Percentiles rank a stretch among this genome's conserved stretches.
Evolutionary conservation across 2,329 filamentous ascomycete genomes (phyloP).

Genomic region (Monosporascus ibericus): DNA sequence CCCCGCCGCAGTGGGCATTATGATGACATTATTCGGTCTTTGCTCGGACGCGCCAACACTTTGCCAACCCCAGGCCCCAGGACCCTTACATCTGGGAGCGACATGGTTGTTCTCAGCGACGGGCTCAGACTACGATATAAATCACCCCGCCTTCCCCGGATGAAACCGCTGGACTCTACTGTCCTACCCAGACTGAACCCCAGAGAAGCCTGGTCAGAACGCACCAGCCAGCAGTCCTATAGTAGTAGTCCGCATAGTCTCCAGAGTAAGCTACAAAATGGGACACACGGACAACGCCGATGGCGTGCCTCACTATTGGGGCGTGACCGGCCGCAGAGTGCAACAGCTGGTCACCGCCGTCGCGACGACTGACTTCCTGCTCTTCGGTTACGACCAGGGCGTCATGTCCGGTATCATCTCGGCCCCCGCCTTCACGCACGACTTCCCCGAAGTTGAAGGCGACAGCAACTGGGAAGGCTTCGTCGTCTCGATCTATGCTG

Average conservation of each 20-base stretch:
- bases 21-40: slow-evolving; percentile 6
- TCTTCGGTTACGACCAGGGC: slow-evolving; percentile 27
- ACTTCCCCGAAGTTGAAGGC: slow-evolving; percentile 26
- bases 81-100: slow-evolving; percentile 1
- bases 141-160: slow-evolving; percentile 1
- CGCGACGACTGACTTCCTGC: slow-evolving; percentile 21
- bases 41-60: slow-evolving; percentile 3
- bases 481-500: slow-evolving; percentile 35
- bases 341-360: slow-evolving; percentile 23
- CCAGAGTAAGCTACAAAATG: slow-evolving; percentile 9
- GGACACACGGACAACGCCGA: slow-evolving; percentile 20
- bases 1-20: slow-evolving; percentile 1
- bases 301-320: slow-evolving; percentile 26
- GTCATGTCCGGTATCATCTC: slow-evolving; percentile 28
- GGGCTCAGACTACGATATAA: neutral
- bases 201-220: neutral
- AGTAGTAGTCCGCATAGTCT: too few species aligned
- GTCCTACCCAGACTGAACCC: neutral
- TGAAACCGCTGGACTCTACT: neutral
- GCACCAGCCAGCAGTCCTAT: too few species aligned
- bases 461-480: slow-evolving; percentile 29
- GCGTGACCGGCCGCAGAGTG: slow-evolving; percentile 20
- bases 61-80: slow-evolving; percentile 1
- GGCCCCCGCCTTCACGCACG: slow-evolving; percentile 17
- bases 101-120: neutral